Conservation (phyloP, 73 alveolate genomes). For the Paramecium pentaurelia region DNA sequence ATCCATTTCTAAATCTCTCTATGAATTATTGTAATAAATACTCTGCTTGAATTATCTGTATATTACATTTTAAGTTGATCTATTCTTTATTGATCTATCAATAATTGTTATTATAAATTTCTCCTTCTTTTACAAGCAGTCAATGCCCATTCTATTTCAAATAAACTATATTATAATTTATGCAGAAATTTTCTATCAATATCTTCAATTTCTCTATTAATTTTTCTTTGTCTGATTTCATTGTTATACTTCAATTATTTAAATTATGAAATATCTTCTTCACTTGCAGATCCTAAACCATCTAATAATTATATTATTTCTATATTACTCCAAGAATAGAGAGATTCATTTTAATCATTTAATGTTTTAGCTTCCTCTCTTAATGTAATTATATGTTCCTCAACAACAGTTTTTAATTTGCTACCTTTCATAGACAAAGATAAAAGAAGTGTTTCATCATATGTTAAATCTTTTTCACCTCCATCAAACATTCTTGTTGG, state of each 20-base stretch:
- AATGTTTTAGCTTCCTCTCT: conserved; percentile 35
- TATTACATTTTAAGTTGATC: conserved; percentile 41
- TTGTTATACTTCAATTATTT: not conserved
- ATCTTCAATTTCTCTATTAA: not conserved
- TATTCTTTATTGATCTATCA: conserved; percentile 32
- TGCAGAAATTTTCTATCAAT: not conserved
- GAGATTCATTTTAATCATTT: conserved; percentile 26
- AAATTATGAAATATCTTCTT: conserved; percentile 1
- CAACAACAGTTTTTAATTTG: conserved; percentile 41
- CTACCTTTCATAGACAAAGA: conserved; percentile 20
- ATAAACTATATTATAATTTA: not conserved
- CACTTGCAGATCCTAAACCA: conserved; percentile 33
- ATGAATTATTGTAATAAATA: not conserved
- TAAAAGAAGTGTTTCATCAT: not conserved
- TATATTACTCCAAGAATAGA: conserved; percentile 4
- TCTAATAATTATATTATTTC: not conserved
- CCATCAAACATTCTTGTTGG: not conserved
- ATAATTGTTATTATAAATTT: not conserved
- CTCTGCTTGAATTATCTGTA: conserved; percentile 47
- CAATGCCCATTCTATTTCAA: conserved; percentile 40
- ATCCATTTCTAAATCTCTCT: conserved; percentile 61
- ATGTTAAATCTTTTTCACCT: not conserved
- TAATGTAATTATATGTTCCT: conserved; percentile 37
- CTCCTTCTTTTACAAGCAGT: conserved; percentile 56
- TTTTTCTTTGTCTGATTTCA: not conserved